Evolutionary conservation across 1,284 basidiomycete species (phyloP).

Genomic region (Ustilago sp.): DNA sequence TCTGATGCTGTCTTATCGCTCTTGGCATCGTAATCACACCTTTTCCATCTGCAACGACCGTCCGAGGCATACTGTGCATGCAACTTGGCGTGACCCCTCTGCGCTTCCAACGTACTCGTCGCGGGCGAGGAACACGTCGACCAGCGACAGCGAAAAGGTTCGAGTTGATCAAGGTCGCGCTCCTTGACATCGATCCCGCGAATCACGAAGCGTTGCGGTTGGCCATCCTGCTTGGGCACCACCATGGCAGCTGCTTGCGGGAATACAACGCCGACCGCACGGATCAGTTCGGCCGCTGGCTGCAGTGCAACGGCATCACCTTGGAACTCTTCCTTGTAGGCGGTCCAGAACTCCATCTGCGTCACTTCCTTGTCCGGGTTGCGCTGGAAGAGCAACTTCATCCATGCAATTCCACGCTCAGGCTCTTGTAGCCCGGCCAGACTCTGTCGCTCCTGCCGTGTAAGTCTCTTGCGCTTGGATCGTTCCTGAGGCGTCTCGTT

Average conservation of each 20-base stretch:
- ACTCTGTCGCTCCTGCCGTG: conserved; percentile 34
- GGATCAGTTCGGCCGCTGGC: conserved; percentile 86
- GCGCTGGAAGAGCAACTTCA: conserved; percentile 81
- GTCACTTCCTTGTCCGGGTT: conserved; percentile 81
- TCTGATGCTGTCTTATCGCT: conserved; percentile 1
- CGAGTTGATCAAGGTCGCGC: conserved; percentile 39
- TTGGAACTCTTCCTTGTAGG: conserved; percentile 78
- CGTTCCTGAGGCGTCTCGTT: conserved; percentile 51
- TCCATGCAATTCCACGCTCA: conserved; percentile 70
- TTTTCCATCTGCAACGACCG: conserved; percentile 57
- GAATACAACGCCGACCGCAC: conserved; percentile 82
- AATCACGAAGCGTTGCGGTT: conserved; percentile 77
- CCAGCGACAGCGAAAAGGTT: conserved; percentile 58
- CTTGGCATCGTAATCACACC: conserved; percentile 49
- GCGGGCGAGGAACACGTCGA: conserved; percentile 49
- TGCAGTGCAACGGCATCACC: conserved; percentile 74
- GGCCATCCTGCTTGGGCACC: conserved; percentile 76
- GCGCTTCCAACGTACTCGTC: conserved; percentile 37
- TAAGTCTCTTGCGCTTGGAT: conserved; percentile 46
- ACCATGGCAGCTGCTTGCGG: conserved; percentile 85
- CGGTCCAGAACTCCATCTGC: conserved; percentile 88
- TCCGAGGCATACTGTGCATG: conserved; percentile 47
- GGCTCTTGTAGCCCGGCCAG: conserved; percentile 55
- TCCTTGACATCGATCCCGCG: conserved; percentile 75
- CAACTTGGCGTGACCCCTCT: conserved; percentile 50